Evolutionary conservation across 805 yeast genomes (phyloP).

Genomic region (Pichia exigua): DNA sequence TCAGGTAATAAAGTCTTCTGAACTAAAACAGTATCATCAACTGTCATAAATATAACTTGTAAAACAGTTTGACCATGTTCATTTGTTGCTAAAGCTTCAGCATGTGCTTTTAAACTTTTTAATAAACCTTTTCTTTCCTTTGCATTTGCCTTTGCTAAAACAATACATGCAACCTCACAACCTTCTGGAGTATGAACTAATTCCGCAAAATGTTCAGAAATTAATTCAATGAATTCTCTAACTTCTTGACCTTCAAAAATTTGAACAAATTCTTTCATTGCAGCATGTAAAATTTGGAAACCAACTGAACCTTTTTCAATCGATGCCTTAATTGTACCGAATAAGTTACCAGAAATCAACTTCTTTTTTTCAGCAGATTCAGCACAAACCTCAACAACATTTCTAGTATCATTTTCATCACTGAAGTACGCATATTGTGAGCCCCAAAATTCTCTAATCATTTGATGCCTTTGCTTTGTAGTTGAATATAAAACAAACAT

Average conservation of each 20-base stretch:
- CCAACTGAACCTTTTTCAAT: slow-evolving; percentile 96
- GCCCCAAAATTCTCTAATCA: slow-evolving; percentile 96
- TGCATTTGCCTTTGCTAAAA: slow-evolving; percentile 77
- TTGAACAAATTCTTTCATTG: slow-evolving; percentile 80
- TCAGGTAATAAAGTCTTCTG: slow-evolving; percentile 64
- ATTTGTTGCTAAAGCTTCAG: slow-evolving; percentile 66
- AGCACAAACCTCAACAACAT: slow-evolving; percentile 55
- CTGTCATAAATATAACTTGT: slow-evolving; percentile 70
- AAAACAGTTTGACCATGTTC: slow-evolving; percentile 82
- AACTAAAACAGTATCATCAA: slow-evolving; percentile 87
- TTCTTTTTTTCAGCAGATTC: slow-evolving; percentile 73
- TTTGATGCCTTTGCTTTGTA: slow-evolving; percentile 76
- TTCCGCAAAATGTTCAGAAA: slow-evolving; percentile 87
- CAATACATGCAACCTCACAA: slow-evolving; percentile 76
- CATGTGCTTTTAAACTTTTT: slow-evolving; percentile 67
- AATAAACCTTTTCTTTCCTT: slow-evolving; percentile 83
- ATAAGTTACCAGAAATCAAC: slow-evolving; percentile 65
- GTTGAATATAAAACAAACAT: slow-evolving; percentile 77
- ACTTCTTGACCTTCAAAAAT: slow-evolving; percentile 65
- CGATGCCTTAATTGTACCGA: slow-evolving; percentile 79
- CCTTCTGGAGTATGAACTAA: slow-evolving; percentile 95
- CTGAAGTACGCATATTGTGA: slow-evolving; percentile 87
- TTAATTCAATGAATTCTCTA: slow-evolving; percentile 72
- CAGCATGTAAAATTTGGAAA: slow-evolving; percentile 91
- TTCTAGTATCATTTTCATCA: slow-evolving; percentile 58